Base-by-base conservation (phyloP, 2,329 filamentous ascomycete species). In the Macroventuria anomochaeta region DNA sequence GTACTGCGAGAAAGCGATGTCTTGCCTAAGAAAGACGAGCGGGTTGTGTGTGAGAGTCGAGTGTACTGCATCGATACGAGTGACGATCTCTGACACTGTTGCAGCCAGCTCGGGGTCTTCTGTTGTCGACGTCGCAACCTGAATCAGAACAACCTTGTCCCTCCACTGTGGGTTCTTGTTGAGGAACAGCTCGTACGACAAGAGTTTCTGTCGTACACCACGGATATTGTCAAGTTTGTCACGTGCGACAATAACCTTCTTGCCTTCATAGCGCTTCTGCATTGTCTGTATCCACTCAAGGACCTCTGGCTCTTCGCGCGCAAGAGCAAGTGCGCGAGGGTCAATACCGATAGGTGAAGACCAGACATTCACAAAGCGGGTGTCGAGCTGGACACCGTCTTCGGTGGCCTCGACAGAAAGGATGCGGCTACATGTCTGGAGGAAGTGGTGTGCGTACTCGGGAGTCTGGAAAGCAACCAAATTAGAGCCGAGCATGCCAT, bases 191-290 rank as follows among this genome's bases (percentile, higher is more conserved):
- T 97, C 95, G 68, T 91, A 96, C 1, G 93, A 89, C 21, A 97
- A 81, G 5, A 97, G 83, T 80, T 97, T 97, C 76, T 96, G 93
- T 32, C 93, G 86, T 32, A 97, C 92, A 55, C 95, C 93, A 46
- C 93, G 88, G 51, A 97, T 90, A 62, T 90, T 88, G 73, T 97
- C 93, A 37, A 97, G 85, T 81, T 97, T 96, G 76, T 97, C 93
- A 46, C 93, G 87, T 8, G 91, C 91, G 11, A 97, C 93, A 63
- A 97, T 96, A 50, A 97, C 83, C 67, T 86, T 88, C 81, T 97
- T 97, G 63, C 88, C 91, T 62, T 87, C 84, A 76, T 97, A 97
- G 38, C 90, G 86, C 57, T 96, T 88, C 58, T 87, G 84, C 76
- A 97, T 88, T 20, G 88, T 88, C 41, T 85, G 80, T 41, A 96